A percentile compares a stretch with the other conserved stretches of the same genome.
Conservation (phyloP, 148 eudicot genomes). For the Rhododendron vialii region DNA sequence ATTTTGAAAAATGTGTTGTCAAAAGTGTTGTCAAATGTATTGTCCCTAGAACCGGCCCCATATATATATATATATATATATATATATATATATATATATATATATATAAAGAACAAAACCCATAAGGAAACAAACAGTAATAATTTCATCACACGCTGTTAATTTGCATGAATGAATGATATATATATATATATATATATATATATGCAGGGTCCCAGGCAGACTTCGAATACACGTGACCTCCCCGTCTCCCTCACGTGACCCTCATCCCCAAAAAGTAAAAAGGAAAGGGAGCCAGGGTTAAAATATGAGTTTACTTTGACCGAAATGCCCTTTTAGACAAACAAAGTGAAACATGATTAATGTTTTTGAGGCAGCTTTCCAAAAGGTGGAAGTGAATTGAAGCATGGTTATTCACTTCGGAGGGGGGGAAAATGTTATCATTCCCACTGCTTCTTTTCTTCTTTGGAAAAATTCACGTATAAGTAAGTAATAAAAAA, state of each 20-base stretch:
- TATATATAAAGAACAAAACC: constrained; percentile 4
- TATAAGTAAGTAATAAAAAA: neutral
- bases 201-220: neutral
- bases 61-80: too few species aligned
- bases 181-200: neutral
- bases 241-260: constrained; percentile 18
- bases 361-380: constrained; percentile 15
- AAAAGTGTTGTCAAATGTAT: too few species aligned
- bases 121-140: constrained; percentile 10
- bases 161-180: constrained; percentile 17
- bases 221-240: constrained; percentile 18
- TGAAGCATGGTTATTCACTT: constrained; percentile 13
- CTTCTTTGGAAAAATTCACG: neutral
- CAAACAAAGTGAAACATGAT: constrained; percentile 14
- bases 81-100: too few species aligned
- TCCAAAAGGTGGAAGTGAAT: constrained; percentile 8
- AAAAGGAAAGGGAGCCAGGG: neutral
- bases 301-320: constrained; percentile 13
- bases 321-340: constrained; percentile 8
- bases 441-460: neutral
- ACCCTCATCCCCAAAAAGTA: constrained; percentile 12
- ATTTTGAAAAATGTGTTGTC: too few species aligned
- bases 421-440: neutral
- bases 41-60: too few species aligned
- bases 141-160: constrained; percentile 1